These are phyloP conservation scores for Puccinia novopanici DNA, from an alignment of 1,284 basidiomycete genomes.

Conservation along the genomic window DNA sequence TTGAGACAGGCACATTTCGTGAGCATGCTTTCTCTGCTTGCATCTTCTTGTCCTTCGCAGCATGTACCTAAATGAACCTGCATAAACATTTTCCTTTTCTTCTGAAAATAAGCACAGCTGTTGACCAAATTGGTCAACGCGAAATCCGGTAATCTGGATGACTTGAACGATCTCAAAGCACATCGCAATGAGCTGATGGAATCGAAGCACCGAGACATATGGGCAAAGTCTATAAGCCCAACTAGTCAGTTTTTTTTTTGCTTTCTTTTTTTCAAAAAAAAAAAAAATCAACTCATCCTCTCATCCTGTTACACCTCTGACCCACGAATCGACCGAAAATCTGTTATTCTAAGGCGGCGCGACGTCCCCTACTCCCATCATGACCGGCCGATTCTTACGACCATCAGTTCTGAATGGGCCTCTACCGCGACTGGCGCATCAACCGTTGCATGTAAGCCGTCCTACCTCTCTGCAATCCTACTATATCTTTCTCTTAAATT, in stretches of 20 bases:
- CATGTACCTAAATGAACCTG: no score
- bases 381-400: slow-evolving; percentile 36
- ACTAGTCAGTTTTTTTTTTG: slow-evolving; percentile 13
- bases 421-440: slow-evolving; percentile 36
- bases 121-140: slow-evolving; percentile 25
- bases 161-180: neutral
- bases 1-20: slow-evolving; percentile 30
- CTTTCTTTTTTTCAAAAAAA: neutral
- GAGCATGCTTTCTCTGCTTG: neutral
- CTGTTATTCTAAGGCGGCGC: neutral
- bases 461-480: neutral
- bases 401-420: slow-evolving; percentile 30
- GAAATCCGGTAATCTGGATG: neutral
- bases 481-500: neutral
- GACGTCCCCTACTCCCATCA: slow-evolving; percentile 35
- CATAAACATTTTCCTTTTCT: neutral
- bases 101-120: slow-evolving; percentile 6
- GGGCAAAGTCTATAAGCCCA: neutral
- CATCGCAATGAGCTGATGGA: neutral
- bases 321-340: neutral
- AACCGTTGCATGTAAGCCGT: slow-evolving; percentile 30
- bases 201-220: neutral
- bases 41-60: neutral
- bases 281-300: neutral
- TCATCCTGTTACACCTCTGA: no score